A percentile compares a stretch with the other conserved stretches of the same genome.
phyloP scores from a whole-genome alignment of 2,329 filamentous ascomycete genomes.

The Trichophyton benhamiae region DNA sequence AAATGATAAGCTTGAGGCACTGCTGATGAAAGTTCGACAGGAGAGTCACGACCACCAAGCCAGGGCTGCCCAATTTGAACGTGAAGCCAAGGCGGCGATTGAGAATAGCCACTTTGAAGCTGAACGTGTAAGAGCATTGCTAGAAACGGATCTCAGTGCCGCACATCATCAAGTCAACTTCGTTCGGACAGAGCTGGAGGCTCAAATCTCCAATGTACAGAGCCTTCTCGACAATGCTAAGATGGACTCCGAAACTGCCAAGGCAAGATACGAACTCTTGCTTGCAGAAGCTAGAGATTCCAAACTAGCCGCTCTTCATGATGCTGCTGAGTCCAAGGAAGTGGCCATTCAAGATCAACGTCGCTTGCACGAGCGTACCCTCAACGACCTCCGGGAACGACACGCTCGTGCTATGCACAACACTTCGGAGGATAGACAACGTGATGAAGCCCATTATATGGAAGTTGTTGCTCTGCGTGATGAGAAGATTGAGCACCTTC shows the following conservation, averaged over 20 bases:
- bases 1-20: conserved; percentile 52
- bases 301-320: conserved; percentile 48
- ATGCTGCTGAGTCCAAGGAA: conserved; percentile 42
- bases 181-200: conserved; percentile 67
- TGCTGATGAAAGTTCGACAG: conserved; percentile 36
- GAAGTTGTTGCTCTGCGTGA: conserved; percentile 72
- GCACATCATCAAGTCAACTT: conserved; percentile 66
- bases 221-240: conserved; percentile 64
- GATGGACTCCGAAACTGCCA: conserved; percentile 68
- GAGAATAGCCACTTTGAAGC: conserved; percentile 70
- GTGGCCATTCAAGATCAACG: conserved; percentile 45
- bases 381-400: conserved; percentile 63
- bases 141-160: conserved; percentile 70
- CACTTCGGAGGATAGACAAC: conserved; percentile 67
- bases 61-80: conserved; percentile 55
- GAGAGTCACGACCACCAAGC: conserved; percentile 60
- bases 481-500: conserved; percentile 71
- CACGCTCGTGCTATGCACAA: conserved; percentile 64
- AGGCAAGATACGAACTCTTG: conserved; percentile 69
- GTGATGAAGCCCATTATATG: conserved; percentile 63
- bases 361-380: conserved; percentile 56
- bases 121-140: conserved; percentile 61
- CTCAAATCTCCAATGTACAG: conserved; percentile 60
- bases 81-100: conserved; percentile 72
- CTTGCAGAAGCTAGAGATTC: conserved; percentile 66